Conservation (phyloP, 768 basidiomycete genomes). For the Amanita polypyramis region DNA sequence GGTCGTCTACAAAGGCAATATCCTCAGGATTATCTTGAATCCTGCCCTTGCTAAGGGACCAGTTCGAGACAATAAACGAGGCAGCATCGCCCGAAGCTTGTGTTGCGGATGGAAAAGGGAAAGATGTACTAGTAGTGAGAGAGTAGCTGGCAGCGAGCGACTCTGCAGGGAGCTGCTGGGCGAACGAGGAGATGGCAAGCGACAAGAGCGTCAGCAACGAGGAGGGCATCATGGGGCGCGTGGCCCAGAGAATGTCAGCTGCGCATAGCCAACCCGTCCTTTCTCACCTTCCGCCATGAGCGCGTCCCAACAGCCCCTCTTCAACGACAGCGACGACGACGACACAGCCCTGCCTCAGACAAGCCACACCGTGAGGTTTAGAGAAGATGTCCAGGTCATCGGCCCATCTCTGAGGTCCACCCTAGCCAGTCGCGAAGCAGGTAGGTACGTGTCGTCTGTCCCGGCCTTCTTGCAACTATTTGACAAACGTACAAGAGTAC, state of each 20-base stretch:
- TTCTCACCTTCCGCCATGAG: not conserved
- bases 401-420: constrained; percentile 64
- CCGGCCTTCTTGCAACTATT: not conserved
- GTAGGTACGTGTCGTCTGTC: constrained; percentile 37
- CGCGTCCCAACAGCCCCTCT: constrained; percentile 29
- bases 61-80: constrained; percentile 39
- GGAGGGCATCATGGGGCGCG: constrained; percentile 4
- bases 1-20: constrained; percentile 55
- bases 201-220: constrained; percentile 1
- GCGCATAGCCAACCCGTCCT: not conserved
- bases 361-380: constrained; percentile 45
- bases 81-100: constrained; percentile 39
- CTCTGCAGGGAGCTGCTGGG: constrained; percentile 20
- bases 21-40: constrained; percentile 49
- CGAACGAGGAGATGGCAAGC: constrained; percentile 12
- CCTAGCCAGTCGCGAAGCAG: constrained; percentile 66
- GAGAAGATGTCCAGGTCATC: constrained; percentile 61
- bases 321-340: constrained; percentile 35
- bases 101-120: constrained; percentile 59
- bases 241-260: constrained; percentile 8
- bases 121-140: constrained; percentile 47
- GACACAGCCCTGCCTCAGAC: constrained; percentile 21
- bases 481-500: constrained; percentile 42
- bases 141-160: constrained; percentile 39
- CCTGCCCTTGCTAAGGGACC: constrained; percentile 50